Percentiles rank a stretch among this genome's conserved stretches.
phyloP scores from a whole-genome alignment of 2,329 filamentous ascomycete genomes.

The Xylariaceae sp. region DNA sequence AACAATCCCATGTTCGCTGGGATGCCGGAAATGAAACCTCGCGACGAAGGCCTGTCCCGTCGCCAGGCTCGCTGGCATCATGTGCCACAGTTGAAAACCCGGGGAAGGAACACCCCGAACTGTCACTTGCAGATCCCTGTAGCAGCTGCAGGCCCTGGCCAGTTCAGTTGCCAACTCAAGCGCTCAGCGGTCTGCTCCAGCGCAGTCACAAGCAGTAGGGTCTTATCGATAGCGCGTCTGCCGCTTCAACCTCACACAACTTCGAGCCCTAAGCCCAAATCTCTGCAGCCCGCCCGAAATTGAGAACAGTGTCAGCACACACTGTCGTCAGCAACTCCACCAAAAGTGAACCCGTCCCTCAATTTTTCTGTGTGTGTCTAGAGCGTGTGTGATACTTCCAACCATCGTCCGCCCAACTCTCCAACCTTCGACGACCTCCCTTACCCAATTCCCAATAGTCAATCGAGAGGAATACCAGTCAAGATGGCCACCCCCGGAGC shows the following conservation, averaged over 20 bases:
- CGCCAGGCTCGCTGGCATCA: too few species aligned
- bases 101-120: too few species aligned
- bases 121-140: too few species aligned
- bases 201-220: too few species aligned
- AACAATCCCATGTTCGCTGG: too few species aligned
- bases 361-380: conserved; percentile 16
- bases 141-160: too few species aligned
- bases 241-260: conserved; percentile 25
- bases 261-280: conserved; percentile 31
- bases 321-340: conserved; percentile 24
- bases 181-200: too few species aligned
- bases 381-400: conserved; percentile 12
- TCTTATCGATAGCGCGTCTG: conserved; percentile 17
- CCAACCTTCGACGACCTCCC: conserved; percentile 31
- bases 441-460: conserved; percentile 27
- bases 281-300: conserved; percentile 23
- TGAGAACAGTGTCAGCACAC: conserved; percentile 21
- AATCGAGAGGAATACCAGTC: conserved; percentile 36
- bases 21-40: too few species aligned
- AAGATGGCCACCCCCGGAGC: conserved; percentile 61
- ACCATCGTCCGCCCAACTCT: conserved; percentile 17
- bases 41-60: too few species aligned
- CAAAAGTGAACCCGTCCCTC: conserved; percentile 16
- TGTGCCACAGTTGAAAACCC: too few species aligned
- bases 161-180: too few species aligned